Base-by-base conservation (phyloP, 371 early-diverging fungal genomes). In the Amoeboaphelidium protococcarum region DNA sequence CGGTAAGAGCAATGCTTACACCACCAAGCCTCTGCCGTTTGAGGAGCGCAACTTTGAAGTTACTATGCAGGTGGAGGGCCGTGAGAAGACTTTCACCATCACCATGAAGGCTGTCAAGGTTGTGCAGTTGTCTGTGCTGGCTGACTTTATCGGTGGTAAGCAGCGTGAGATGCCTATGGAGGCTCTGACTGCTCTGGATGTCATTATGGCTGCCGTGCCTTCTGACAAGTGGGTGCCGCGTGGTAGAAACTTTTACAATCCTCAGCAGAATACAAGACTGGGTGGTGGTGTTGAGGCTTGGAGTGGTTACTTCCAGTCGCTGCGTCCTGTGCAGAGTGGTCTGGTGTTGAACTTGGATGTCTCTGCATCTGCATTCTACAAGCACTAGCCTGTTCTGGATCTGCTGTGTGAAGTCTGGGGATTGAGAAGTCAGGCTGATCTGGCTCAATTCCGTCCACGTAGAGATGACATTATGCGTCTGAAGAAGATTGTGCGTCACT, bases 241-340 rank as follows among this genome's bases (percentile, higher is more conserved):
- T 26, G 85, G 83, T 23, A 70, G 86, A 0, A 83, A 82, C 6
- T 87, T 86, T 63, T 89, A 70, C 56, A 81, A 77, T 2, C 68
- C 74, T n/a, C 63, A 67, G n/a, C 70, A 72, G 23, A 62, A 68
- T 0, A 54, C 58, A 20, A 45, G 58, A 0, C 65, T 72, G 23
- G 65, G 64, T 27, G 77, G 78, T 43, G 87, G 84, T 23, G 65
- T 77, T n/a, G 83, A 82, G 58, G 71, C 83, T 3, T 85, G 88
- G 86, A 75, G 76, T 53, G 92, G 92, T 12, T 82, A 72, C 59
- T 83, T 80, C 50, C 83, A 83, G 52, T 77, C 79, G 22, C 71
- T 82, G 20, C 65, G 78, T 4, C 78, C 87, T 12, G 65, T 76
- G 45, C 27, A 58, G 1, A 20, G 47, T 23, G 45, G 59, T 50